Percentiles rank a stretch among this genome's conserved stretches.
phyloP scores from a whole-genome alignment of 257 asterid genomes.

The Verbena officinalis region DNA sequence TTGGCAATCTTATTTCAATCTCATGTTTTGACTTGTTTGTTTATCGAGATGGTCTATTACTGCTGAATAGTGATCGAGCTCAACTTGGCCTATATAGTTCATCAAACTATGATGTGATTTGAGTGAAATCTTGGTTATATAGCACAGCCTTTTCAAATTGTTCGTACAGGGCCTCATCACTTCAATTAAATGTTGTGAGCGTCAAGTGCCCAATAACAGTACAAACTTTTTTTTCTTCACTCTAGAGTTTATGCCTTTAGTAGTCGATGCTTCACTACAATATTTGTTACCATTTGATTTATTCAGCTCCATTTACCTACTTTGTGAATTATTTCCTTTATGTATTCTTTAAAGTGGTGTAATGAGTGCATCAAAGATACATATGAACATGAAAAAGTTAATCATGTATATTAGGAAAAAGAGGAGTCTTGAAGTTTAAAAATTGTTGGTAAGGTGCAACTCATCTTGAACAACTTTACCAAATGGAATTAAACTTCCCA shows the following conservation, averaged over 20 bases:
- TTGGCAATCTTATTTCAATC: neutral
- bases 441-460: neutral
- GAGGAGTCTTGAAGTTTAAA: neutral
- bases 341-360: neutral
- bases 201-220: neutral
- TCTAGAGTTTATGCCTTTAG: neutral
- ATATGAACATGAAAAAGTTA: neutral
- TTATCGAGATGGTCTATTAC: neutral
- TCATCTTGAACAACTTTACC: neutral
- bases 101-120: neutral
- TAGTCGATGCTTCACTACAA: neutral
- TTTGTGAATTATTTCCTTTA: neutral
- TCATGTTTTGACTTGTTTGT: neutral
- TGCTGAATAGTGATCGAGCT: constrained; percentile 8
- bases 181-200: neutral
- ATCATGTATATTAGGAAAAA: neutral
- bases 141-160: neutral
- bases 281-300: neutral
- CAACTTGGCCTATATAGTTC: neutral
- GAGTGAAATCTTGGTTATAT: neutral
- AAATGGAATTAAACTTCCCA: neutral
- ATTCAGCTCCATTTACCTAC: neutral
- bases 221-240: neutral
- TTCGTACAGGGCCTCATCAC: neutral
- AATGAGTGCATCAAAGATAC: neutral